Base-by-base conservation (phyloP, 2,329 filamentous ascomycete genomes). In the Trichoderma sp. region DNA sequence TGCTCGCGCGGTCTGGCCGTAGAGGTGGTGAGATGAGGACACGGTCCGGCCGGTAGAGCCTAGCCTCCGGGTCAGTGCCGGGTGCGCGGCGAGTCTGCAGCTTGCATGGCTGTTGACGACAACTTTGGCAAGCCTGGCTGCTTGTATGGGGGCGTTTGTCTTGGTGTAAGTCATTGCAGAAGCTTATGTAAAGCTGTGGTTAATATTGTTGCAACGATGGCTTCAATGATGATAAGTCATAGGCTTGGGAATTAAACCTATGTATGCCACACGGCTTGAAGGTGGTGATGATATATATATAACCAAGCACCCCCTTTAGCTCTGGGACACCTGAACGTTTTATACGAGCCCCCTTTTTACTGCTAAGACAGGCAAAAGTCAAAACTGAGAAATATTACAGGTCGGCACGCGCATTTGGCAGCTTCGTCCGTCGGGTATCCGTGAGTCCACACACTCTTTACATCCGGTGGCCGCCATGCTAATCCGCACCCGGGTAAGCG, bases 1-100 rank as follows among this genome's bases (percentile, higher is more conserved):
- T 72, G 76, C 73, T 63, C 82, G 80, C 28, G 78, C 39, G 57
- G 71, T 68, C n/a, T 70, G 71, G 53, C 24, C 15, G 7, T 62
- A 72, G 7, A 61, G 47, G 21, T 70, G 71, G n/a, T 53, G 26
- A 47, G 65, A 51, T 6, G 60, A 39, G 32, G 28, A 36, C 6
- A n/a, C 74, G 75, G n/a, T 71, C 66, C 69, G 69, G 15, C 70
- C 69, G 12, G 69, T 73, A 47, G 65, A 75, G n/a, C 71, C 58
- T 12, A 76, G 72, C 57, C 74, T 73, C 58, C 64, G 65, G n/a
- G 53, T 39, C 56, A 60, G 30, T 47, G 64, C 64, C 36, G 64
- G 63, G 32, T 62, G 73, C 62, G 14, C 70, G 24, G 18, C 72
- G 6, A 70, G 60, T 60, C 66, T 71, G 67, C 62, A 58, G 26